Evolutionary conservation across 352 stramenopile genomes (phyloP).

Genomic region (Pythium aquatile): DNA sequence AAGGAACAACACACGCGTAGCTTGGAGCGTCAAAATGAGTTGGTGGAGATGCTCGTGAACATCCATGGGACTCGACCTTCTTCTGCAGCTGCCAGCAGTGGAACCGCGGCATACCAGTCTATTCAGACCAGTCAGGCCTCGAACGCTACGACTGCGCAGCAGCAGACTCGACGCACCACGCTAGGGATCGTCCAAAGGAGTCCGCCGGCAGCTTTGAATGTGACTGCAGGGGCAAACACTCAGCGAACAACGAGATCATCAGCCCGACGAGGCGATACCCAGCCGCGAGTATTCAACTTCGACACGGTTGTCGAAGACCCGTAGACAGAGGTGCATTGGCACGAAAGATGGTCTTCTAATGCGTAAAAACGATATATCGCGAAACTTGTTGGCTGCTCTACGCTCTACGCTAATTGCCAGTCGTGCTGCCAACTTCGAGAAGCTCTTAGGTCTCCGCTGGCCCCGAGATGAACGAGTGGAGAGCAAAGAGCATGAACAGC

Average conservation of each 20-base stretch:
- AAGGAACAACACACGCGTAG: constrained; percentile 38
- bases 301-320: constrained; percentile 28
- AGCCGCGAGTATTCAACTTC: constrained; percentile 43
- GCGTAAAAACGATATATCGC: not conserved
- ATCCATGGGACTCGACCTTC: not conserved
- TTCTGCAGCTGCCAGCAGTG: not conserved
- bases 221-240: not conserved
- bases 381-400: not conserved
- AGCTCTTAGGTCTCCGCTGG: constrained; percentile 30
- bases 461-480: constrained; percentile 94
- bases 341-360: not conserved
- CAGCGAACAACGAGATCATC: constrained; percentile 9
- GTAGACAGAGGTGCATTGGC: not conserved
- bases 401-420: not conserved
- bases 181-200: constrained; percentile 8
- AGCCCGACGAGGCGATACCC: constrained; percentile 16
- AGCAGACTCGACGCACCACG: not conserved
- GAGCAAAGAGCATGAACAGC: constrained; percentile 97
- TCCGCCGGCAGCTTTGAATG: constrained; percentile 7
- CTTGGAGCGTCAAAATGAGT: constrained; percentile 35
- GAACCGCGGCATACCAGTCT: not conserved
- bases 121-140: not conserved
- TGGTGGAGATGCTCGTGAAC: constrained; percentile 35
- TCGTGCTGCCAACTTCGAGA: no score
- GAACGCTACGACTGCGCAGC: not conserved